phyloP scores from a whole-genome alignment of 1,284 basidiomycete species.

The Ceratobasidium sp. region DNA sequence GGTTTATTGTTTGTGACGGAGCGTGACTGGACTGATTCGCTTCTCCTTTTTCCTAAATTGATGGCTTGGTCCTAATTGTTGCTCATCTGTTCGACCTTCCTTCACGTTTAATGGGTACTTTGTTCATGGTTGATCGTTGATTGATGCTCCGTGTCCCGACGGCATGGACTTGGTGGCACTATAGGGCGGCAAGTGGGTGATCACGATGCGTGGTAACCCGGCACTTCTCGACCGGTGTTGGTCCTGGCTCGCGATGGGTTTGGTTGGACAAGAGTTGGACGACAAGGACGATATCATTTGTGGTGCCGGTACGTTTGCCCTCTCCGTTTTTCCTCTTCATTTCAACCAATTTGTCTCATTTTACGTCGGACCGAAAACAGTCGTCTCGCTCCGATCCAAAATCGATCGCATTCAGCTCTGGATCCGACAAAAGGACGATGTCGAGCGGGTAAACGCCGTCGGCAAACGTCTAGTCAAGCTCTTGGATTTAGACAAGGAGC shows the following conservation, averaged over 20 bases:
- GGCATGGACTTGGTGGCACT: no score
- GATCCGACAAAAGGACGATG: slow-evolving; percentile 83
- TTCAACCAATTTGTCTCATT: neutral
- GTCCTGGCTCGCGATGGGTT: slow-evolving; percentile 88
- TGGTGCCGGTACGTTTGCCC: slow-evolving; percentile 60
- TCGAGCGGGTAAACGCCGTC: slow-evolving; percentile 82
- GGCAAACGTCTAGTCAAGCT: slow-evolving; percentile 82
- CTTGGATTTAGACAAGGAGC: slow-evolving; percentile 79
- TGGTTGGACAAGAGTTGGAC: slow-evolving; percentile 90
- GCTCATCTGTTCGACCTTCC: neutral
- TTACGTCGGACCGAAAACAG: slow-evolving; percentile 48
- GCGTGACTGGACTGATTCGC: neutral
- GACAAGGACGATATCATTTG: slow-evolving; percentile 81
- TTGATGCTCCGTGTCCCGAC: no score
- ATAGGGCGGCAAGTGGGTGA: slow-evolving; percentile 88
- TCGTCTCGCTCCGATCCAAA: slow-evolving; percentile 85
- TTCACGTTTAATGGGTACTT: no score
- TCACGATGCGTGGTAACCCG: slow-evolving; percentile 87
- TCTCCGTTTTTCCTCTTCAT: neutral
- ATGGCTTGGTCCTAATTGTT: neutral
- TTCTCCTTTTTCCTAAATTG: neutral
- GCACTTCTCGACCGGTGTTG: slow-evolving; percentile 84
- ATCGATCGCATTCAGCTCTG: slow-evolving; percentile 91
- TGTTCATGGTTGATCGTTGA: no score
- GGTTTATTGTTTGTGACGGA: slow-evolving; percentile 10